Evolutionary conservation across 1,284 basidiomycete species (phyloP).

Genomic region (Earliella scabrosa): DNA sequence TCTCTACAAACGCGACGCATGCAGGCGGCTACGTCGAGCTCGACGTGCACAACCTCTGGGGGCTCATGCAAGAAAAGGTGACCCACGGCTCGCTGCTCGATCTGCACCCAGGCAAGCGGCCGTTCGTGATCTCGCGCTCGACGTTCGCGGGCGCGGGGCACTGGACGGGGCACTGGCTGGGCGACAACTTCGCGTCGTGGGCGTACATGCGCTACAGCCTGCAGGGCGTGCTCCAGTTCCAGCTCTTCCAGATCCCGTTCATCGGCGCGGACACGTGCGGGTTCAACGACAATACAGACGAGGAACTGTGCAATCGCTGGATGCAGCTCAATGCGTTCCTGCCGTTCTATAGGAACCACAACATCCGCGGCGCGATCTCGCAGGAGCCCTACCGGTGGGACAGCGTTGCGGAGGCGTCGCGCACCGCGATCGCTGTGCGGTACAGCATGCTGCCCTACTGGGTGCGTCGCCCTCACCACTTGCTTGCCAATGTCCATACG

Average conservation of each 20-base stretch:
- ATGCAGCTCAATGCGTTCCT: slow-evolving; percentile 78
- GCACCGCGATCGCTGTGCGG: slow-evolving; percentile 70
- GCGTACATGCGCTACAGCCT: slow-evolving; percentile 62
- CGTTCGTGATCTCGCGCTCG: slow-evolving; percentile 68
- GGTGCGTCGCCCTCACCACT: slow-evolving; percentile 47
- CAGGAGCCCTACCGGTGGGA: slow-evolving; percentile 83
- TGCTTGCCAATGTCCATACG: background rate
- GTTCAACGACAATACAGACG: slow-evolving; percentile 66
- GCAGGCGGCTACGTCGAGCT: slow-evolving; percentile 57
- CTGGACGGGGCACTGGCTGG: slow-evolving; percentile 59
- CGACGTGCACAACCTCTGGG: slow-evolving; percentile 70
- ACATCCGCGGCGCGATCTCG: slow-evolving; percentile 58
- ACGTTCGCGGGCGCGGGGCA: slow-evolving; percentile 70
- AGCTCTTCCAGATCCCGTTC: slow-evolving; percentile 77
- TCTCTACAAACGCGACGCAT: slow-evolving; percentile 67
- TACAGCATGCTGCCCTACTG: slow-evolving; percentile 78
- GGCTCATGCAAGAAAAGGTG: slow-evolving; percentile 65
- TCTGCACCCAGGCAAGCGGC: slow-evolving; percentile 57
- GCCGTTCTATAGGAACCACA: slow-evolving; percentile 77
- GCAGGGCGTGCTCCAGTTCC: slow-evolving; percentile 79
- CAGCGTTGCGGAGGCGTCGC: slow-evolving; percentile 70
- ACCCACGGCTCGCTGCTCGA: slow-evolving; percentile 59
- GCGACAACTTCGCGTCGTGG: slow-evolving; percentile 72
- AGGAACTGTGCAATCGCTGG: slow-evolving; percentile 85
- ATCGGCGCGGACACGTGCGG: slow-evolving; percentile 67